phyloP scores from a whole-genome alignment of 1,284 basidiomycete species.

The Crucibulum parvulum region DNA sequence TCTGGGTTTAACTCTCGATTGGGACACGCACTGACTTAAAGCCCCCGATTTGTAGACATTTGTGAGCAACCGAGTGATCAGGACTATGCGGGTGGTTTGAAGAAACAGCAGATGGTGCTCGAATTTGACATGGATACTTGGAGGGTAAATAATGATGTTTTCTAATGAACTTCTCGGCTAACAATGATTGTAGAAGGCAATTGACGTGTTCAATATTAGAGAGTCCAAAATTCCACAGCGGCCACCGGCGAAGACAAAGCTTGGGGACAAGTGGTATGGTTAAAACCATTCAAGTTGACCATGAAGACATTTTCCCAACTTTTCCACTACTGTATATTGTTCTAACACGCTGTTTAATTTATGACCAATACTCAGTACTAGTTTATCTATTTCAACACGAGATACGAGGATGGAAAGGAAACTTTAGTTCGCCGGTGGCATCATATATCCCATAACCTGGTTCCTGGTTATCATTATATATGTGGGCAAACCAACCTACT shows the following conservation, averaged over 20 bases:
- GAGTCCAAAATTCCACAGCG: slow-evolving; percentile 73
- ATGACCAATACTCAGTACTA: neutral
- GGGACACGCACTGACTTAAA: too few relatives aligned
- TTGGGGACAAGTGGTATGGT: slow-evolving; percentile 76
- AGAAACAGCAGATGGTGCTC: slow-evolving; percentile 83
- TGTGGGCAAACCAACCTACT: slow-evolving; percentile 73
- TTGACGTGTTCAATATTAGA: slow-evolving; percentile 81
- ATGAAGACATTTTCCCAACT: neutral
- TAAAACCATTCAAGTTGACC: slow-evolving; percentile 21
- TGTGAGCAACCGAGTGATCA: slow-evolving; percentile 70
- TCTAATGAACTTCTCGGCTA: neutral
- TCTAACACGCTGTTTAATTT: too few relatives aligned
- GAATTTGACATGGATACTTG: slow-evolving; percentile 88
- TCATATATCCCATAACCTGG: slow-evolving; percentile 66
- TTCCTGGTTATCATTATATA: slow-evolving; percentile 63
- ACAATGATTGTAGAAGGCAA: slow-evolving; percentile 63
- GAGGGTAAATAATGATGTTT: slow-evolving; percentile 55
- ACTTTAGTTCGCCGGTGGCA: slow-evolving; percentile 47
- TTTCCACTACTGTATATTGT: too few relatives aligned
- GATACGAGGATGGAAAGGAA: slow-evolving; percentile 52
- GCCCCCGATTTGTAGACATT: slow-evolving; percentile 45
- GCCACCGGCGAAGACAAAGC: slow-evolving; percentile 55
- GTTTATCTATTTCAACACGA: slow-evolving; percentile 33
- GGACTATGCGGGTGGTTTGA: slow-evolving; percentile 69
- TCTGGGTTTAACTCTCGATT: too few relatives aligned